A percentile compares a stretch with the other conserved stretches of the same genome.
phyloP scores from a whole-genome alignment of 371 early-diverging fungal species.

The Lichtheimia hyalospora region DNA sequence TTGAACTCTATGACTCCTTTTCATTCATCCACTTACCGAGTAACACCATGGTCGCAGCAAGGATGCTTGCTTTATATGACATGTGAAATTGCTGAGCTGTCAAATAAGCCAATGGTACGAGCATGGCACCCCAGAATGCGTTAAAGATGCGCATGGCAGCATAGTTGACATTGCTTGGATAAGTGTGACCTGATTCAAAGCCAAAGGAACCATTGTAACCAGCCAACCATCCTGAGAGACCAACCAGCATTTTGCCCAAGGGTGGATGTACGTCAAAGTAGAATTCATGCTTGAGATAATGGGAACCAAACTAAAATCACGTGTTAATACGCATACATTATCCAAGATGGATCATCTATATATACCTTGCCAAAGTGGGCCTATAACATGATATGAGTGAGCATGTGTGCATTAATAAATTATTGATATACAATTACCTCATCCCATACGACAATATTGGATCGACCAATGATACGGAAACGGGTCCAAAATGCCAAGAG shows the following conservation, averaged over 20 bases:
- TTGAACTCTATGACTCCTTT: not conserved
- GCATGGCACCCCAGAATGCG: conserved; percentile 90
- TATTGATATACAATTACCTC: conserved; percentile 45
- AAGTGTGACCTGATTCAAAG: conserved; percentile 87
- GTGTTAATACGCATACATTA: not conserved
- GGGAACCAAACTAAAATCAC: conserved; percentile 79
- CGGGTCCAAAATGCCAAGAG: conserved; percentile 76
- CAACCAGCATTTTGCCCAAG: conserved; percentile 98
- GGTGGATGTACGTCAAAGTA: conserved; percentile 99
- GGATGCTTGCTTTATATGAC: conserved; percentile 61
- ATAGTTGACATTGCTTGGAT: conserved; percentile 89
- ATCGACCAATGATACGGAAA: conserved; percentile 74
- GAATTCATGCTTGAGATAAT: conserved; percentile 93
- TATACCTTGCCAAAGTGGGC: conserved; percentile 89
- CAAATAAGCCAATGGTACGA: conserved; percentile 93
- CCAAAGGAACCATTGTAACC: conserved; percentile 90
- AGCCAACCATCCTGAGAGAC: conserved; percentile 86
- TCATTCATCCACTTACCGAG: conserved; percentile 56
- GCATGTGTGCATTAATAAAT: not conserved
- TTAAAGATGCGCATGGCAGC: conserved; percentile 91
- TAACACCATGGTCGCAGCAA: conserved; percentile 81
- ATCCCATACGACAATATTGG: conserved; percentile 84
- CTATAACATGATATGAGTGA: conserved; percentile 48
- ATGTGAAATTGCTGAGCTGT: conserved; percentile 83
- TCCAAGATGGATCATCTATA: not conserved